Conservation (phyloP, 2,329 filamentous ascomycete genomes). For the Trichoderma lentiforme region DNA sequence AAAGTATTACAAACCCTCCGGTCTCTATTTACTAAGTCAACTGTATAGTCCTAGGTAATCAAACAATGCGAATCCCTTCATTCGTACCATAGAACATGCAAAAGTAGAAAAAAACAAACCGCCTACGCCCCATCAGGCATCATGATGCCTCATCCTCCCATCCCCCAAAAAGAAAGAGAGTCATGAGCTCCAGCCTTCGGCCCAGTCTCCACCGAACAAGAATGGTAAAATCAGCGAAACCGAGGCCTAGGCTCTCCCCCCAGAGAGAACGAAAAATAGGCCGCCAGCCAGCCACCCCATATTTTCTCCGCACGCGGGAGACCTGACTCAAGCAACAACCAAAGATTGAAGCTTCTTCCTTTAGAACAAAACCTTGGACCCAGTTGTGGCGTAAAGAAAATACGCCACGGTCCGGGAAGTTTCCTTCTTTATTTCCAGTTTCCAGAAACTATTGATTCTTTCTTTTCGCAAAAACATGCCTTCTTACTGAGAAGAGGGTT, state of each 20-base stretch:
- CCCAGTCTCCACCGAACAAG: not conserved
- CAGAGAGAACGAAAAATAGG: not conserved
- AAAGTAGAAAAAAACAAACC: not conserved
- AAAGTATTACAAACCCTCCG: not conserved
- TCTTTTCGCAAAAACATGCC: not conserved
- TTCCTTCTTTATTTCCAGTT: not conserved
- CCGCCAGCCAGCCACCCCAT: not conserved
- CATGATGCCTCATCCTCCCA: not conserved
- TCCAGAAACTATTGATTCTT: not conserved
- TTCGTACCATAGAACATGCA: not conserved
- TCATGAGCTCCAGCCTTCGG: not conserved
- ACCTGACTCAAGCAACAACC: not conserved
- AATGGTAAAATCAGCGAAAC: not conserved
- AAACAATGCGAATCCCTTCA: not conserved
- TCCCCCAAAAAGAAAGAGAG: not conserved
- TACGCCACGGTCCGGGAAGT: not conserved
- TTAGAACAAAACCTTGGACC: not conserved
- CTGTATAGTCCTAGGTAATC: not conserved
- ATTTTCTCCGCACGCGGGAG: conserved; percentile 7
- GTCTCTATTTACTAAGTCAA: not conserved
- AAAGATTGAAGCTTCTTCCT: not conserved
- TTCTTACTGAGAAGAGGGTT: not conserved
- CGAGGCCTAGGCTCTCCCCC: not conserved
- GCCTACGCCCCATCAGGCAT: not conserved
- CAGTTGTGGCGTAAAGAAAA: not conserved